Evolutionary conservation across 805 yeast genomes (phyloP).

Genomic region (Lachancea cidri): DNA sequence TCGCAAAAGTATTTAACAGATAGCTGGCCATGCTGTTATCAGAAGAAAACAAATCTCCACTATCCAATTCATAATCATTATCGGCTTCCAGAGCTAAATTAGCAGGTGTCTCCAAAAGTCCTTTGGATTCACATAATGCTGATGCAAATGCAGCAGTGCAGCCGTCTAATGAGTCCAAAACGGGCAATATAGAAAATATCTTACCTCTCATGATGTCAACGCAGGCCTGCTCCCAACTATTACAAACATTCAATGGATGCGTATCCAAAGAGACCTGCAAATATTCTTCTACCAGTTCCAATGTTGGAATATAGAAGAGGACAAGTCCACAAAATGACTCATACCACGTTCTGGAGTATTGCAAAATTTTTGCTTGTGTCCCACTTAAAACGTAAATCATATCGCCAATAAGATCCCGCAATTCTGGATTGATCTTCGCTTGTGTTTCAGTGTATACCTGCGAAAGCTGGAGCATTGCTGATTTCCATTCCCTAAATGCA

Average conservation of each 20-base stretch:
- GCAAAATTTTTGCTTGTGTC: slow-evolving; percentile 41
- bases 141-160: slow-evolving; percentile 62
- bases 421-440: slow-evolving; percentile 20
- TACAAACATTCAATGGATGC: slow-evolving; percentile 36
- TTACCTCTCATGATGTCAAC: slow-evolving; percentile 51
- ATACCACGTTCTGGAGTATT: slow-evolving; percentile 58
- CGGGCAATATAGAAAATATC: slow-evolving; percentile 50
- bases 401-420: slow-evolving; percentile 29
- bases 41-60: slow-evolving; percentile 30
- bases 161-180: slow-evolving; percentile 54
- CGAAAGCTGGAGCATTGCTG: slow-evolving; percentile 24
- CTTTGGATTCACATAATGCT: slow-evolving; percentile 58
- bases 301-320: slow-evolving; percentile 55
- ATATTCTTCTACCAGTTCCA: slow-evolving; percentile 39
- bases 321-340: slow-evolving; percentile 56
- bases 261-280: slow-evolving; percentile 32
- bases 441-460: slow-evolving; percentile 24
- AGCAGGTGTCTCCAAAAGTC: slow-evolving; percentile 42
- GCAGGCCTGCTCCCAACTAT: slow-evolving; percentile 52
- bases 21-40: slow-evolving; percentile 44
- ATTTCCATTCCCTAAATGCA: slow-evolving; percentile 37
- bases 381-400: slow-evolving; percentile 36
- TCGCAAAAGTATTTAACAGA: slow-evolving; percentile 28
- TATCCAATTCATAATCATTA: slow-evolving; percentile 12
- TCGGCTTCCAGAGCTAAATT: slow-evolving; percentile 18